These are phyloP conservation scores for Aspergillus cristatus DNA, from an alignment of 495 filamentous ascomycete species.

Conservation along the genomic window DNA sequence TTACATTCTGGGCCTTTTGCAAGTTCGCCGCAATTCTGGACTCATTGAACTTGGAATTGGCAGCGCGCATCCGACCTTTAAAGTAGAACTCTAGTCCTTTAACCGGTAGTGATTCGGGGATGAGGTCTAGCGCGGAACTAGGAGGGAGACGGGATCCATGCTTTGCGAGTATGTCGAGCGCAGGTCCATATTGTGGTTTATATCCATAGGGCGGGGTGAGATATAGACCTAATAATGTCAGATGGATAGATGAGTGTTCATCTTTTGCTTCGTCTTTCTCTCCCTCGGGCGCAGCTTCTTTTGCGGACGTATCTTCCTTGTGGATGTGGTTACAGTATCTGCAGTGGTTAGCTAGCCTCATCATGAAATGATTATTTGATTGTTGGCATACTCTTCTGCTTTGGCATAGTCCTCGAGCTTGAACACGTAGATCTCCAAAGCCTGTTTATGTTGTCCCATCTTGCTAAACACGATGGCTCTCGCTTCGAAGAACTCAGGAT, in stretches of 20 bases:
- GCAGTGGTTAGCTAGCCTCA: constrained; percentile 9
- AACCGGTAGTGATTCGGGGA: constrained; percentile 72
- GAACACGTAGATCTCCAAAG: constrained; percentile 93
- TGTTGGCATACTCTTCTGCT: constrained; percentile 69
- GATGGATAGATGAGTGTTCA: constrained; percentile 66
- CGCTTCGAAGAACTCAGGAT: constrained; percentile 80
- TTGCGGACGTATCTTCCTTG: constrained; percentile 34
- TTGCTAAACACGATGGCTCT: constrained; percentile 88
- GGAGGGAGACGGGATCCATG: constrained; percentile 90
- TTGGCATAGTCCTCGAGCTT: constrained; percentile 78
- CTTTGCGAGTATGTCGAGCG: constrained; percentile 75
- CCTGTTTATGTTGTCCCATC: constrained; percentile 92
- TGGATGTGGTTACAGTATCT: constrained; percentile 89
- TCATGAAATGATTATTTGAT: background rate
- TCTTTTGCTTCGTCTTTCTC: constrained; percentile 45
- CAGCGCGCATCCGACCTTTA: constrained; percentile 78
- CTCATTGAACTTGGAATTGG: constrained; percentile 71
- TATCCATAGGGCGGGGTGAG: constrained; percentile 72
- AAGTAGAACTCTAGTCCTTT: constrained; percentile 84
- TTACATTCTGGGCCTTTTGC: constrained; percentile 61
- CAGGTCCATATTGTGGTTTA: constrained; percentile 63
- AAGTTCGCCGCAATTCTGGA: constrained; percentile 65
- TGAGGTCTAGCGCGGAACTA: constrained; percentile 68
- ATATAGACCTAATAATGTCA: constrained; percentile 84
- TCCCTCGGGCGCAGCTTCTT: constrained; percentile 26